These are phyloP conservation scores for Sphaerobolus stellatus DNA, from an alignment of 1,284 basidiomycete species.

Conservation along the genomic window DNA sequence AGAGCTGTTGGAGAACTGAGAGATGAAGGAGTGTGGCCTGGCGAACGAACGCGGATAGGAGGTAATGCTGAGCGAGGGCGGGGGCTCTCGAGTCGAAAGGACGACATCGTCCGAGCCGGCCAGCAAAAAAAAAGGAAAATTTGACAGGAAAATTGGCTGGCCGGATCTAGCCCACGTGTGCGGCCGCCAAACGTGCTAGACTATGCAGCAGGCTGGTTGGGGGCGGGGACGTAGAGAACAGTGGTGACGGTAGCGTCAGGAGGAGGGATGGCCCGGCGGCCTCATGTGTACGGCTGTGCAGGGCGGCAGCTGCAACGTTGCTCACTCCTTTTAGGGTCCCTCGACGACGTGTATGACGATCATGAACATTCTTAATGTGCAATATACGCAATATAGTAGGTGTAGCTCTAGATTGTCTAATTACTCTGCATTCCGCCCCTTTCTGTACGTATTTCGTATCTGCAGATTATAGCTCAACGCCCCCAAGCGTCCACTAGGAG, in stretches of 20 bases:
- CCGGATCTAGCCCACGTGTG: not conserved
- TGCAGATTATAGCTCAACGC: too few relatives aligned
- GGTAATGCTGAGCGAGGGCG: slow-evolving; percentile 63
- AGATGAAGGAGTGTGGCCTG: slow-evolving; percentile 44
- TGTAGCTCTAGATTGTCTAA: too few relatives aligned
- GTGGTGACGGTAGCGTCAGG: not conserved
- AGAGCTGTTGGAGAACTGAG: slow-evolving; percentile 49
- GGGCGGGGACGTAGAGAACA: not conserved
- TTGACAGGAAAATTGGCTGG: not conserved
- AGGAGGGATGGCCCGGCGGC: not conserved
- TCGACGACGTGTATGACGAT: too few relatives aligned
- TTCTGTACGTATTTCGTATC: too few relatives aligned
- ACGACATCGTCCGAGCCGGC: too few relatives aligned
- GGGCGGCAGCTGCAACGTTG: too few relatives aligned
- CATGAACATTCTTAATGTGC: too few relatives aligned
- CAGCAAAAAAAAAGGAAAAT: not conserved
- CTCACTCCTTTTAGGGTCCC: too few relatives aligned
- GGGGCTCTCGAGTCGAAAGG: slow-evolving; percentile 63
- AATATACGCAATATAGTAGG: too few relatives aligned
- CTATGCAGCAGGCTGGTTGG: not conserved
- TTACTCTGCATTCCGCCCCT: too few relatives aligned
- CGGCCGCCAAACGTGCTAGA: not conserved
- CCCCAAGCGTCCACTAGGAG: too few relatives aligned
- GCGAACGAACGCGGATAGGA: slow-evolving; percentile 55
- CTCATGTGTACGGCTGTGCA: not conserved